Evolutionary conservation across 148 eudicot genomes (phyloP).

Genomic region (Vaccinium corymbosum): DNA sequence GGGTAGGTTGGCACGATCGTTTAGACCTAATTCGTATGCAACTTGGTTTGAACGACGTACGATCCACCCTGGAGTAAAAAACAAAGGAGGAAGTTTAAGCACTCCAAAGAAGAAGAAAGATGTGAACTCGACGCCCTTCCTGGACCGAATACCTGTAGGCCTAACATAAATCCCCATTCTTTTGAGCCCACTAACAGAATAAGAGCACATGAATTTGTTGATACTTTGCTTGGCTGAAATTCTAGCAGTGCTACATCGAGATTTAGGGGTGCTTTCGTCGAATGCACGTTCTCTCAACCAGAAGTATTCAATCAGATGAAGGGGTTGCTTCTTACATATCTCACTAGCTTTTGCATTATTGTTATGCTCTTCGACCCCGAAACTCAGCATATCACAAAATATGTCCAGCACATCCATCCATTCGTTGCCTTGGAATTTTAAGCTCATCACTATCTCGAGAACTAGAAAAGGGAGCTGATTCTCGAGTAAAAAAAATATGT

Average conservation of each 20-base stretch:
- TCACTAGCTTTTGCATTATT: neutral
- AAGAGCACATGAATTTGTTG: neutral
- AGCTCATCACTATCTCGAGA: neutral
- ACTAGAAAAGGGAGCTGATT: neutral
- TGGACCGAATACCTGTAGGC: neutral
- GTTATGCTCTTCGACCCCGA: neutral
- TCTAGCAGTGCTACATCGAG: too few relatives aligned
- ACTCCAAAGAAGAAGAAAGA: neutral
- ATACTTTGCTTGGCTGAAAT: neutral
- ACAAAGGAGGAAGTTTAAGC: neutral
- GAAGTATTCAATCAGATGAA: neutral
- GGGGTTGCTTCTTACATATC: neutral
- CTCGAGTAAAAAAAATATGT: neutral
- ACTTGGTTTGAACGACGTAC: neutral
- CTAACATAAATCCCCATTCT: neutral
- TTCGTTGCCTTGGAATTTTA: neutral
- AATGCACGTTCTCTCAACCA: neutral
- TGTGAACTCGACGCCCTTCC: neutral
- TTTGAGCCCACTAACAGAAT: neutral
- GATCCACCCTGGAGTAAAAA: neutral
- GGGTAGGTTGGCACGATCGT: neutral
- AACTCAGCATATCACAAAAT: neutral
- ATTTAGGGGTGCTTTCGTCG: too few relatives aligned
- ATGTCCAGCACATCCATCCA: neutral
- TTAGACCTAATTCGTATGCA: neutral